Evolutionary conservation across 768 basidiomycete species (phyloP), one percentile per base, ranked within the genome.

Genomic region (Leccinellum luteum): DNA sequence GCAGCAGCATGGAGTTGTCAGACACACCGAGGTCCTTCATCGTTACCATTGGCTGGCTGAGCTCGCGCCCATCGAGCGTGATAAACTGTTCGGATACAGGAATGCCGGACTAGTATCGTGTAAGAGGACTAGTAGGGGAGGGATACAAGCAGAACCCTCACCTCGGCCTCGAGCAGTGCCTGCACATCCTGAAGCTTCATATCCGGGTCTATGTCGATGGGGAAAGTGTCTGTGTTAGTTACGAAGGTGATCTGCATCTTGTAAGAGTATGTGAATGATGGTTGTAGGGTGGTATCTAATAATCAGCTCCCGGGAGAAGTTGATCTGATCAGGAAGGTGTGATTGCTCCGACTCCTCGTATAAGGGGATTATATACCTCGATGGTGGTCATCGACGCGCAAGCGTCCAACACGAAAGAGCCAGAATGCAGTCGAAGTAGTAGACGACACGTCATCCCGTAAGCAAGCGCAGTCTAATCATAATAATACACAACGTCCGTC

Each of bases 121-220:
- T 12, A 19, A 6, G 41, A 34, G 34, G 19, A 5, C 32, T 31
- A n/a, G n/a, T n/a, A 30, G 30, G 3, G 9, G 9, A n/a, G 49
- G n/a, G 30, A 50, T 45, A 28, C 10, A 23, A 23, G 17, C 19
- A 31, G 52, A 19, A 44, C n/a, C 69, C 86, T 71, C 70, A 94
- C 96, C 84, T 98, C 95, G 0, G 89, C 95, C 74, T 97, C 94
- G n/a, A 97, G 79, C 54, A 98, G 78, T 13, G 92, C 96, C 82
- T 89, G 89, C 35, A 98, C 86, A 70, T 95, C 90, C 77, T 92
- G 90, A 28, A 98, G 82, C 71, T 92, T 86, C 90, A 98, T 94
- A 53, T 80, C 81, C 1, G 91, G 82, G 74, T 94, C 92, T 63
- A 97, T 92, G 68, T 98, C 95, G 51, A 96, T 75, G 41, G 74